Evolutionary conservation across 2,329 filamentous ascomycete species (phyloP), one percentile per base, ranked within the genome.

Genomic region (Fusarium sp.): DNA sequence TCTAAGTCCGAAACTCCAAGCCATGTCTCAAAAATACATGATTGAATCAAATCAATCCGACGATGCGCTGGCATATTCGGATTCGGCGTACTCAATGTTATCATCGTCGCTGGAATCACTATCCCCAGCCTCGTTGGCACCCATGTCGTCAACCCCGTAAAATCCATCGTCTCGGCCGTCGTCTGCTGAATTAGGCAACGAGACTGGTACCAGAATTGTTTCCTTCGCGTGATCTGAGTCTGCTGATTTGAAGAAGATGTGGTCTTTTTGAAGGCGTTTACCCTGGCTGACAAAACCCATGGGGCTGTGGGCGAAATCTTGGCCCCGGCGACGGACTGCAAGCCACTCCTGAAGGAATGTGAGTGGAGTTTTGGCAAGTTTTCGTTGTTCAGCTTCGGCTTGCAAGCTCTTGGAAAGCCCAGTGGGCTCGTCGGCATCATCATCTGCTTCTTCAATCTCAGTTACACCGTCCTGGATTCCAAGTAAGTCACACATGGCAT

Each of bases 341-440:
- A 89, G 76, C 87, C 87, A 90, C 43, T 89, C 86, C 21, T 85
- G 80, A 1, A 89, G 69, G 69, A 87, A 88, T 0, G 73, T 77
- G 7, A 82, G 64, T 0, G 82, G 81, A 20, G 78, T 72, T 20
- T 66, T 46, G 6, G 48, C 51, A 14, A 72, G 63, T 27, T 58
- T 62, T 11, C 46, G 21, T 4, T 62, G 21, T 4, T 63, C 47
- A 4, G 49, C 11, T 23, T 41, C 45, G 4, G 40, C 7, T 29
- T 43, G 37, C 15, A 35, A 5, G 9, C 15, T 39, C 15, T 49
- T 49, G 21, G 21, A 27, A 14, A 10, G 5, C 20, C 41, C 25
- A 15, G 21, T 21, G 9, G 13, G 41, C 11, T 36, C 39, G 6
- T 56, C 55, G n/a, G n/a, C n/a, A 15, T 51, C 40, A n/a, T 49